Base-by-base conservation (phyloP, 371 early-diverging fungal species). In the Mucor ambiguus region DNA sequence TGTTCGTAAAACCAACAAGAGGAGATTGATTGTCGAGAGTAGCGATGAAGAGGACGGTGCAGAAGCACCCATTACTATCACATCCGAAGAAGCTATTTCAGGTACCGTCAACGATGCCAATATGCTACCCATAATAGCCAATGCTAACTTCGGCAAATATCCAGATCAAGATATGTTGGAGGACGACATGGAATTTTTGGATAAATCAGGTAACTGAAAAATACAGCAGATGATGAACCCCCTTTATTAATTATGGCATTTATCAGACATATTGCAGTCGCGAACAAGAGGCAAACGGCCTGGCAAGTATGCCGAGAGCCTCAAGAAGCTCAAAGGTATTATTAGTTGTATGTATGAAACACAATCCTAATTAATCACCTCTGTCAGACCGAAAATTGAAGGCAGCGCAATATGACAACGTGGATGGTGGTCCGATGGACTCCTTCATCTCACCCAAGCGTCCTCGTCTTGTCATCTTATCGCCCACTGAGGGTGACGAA, bases 371-470 rank as follows among this genome's bases (percentile, higher is more conserved):
- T 29, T 30, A 14, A 41, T 3, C 52, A 18, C 20, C 22, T 38
- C 37, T 16, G 29, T 12, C 52, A 71, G 72, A 71, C 52, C 46
- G 64, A 10, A 71, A 71, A 35, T 43, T 61, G 3, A 67, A 24
- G 3, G 20, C 67, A 12, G 28, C 58, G 2, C 2, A 20, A 8
- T 64, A 61, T 30, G 44, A 68, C 24, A 24, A 12, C 37, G 64
- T 59, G 5, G 48, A 61, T 30, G 58, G 54, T 24, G 72, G 72
- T 0, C 72, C 72, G 0, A 72, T 72, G 32, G 72, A 72, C 8
- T 24, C 22, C 10, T 66, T 58, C 20, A 24, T 46, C 9, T 20
- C 46, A 3, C 8, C 44, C 0, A 44, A 20, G 20, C 46, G 9
- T 46, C 20, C 22, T n/a, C 46, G 22, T 22, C 3, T 20, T 2